These are phyloP conservation scores for Cyberlindnera bimundalis DNA, from an alignment of 805 yeast genomes.

Conservation along the genomic window DNA sequence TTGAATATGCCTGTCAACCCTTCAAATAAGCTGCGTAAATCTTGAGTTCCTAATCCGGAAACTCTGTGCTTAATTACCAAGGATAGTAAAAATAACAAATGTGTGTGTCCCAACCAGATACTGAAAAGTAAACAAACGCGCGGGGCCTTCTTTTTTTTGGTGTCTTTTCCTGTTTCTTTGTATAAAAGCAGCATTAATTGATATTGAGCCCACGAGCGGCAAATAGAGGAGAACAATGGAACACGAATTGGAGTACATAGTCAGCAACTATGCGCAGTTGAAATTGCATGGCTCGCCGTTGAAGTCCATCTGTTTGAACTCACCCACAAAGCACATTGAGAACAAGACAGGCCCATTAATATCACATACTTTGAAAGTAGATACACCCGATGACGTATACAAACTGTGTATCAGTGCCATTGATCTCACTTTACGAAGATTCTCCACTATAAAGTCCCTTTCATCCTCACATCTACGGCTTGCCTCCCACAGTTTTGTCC, in stretches of 20 bases:
- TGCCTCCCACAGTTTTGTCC: slow-evolving; percentile 23
- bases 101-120: not conserved
- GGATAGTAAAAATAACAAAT: not conserved
- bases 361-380: slow-evolving; percentile 1
- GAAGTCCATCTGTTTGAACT: slow-evolving; percentile 20
- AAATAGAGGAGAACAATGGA: not conserved
- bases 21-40: not conserved
- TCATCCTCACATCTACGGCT: slow-evolving; percentile 22
- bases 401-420: slow-evolving; percentile 24
- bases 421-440: slow-evolving; percentile 19
- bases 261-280: slow-evolving; percentile 23
- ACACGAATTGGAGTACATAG: slow-evolving; percentile 25
- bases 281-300: slow-evolving; percentile 22
- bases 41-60: slow-evolving; percentile 18
- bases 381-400: slow-evolving; percentile 17
- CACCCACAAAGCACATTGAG: slow-evolving; percentile 20
- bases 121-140: slow-evolving; percentile 4
- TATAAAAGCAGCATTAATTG: too few relatives aligned
- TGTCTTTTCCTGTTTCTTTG: too few relatives aligned
- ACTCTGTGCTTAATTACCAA: not conserved
- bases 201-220: too few relatives aligned
- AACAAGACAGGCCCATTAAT: slow-evolving; percentile 8
- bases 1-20: not conserved
- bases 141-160: too few relatives aligned
- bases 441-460: slow-evolving; percentile 12